Percentiles rank a stretch among this genome's conserved stretches.
Evolutionary conservation across 768 basidiomycete genomes (phyloP).

Genomic region (Xerocomellus amylosporus): DNA sequence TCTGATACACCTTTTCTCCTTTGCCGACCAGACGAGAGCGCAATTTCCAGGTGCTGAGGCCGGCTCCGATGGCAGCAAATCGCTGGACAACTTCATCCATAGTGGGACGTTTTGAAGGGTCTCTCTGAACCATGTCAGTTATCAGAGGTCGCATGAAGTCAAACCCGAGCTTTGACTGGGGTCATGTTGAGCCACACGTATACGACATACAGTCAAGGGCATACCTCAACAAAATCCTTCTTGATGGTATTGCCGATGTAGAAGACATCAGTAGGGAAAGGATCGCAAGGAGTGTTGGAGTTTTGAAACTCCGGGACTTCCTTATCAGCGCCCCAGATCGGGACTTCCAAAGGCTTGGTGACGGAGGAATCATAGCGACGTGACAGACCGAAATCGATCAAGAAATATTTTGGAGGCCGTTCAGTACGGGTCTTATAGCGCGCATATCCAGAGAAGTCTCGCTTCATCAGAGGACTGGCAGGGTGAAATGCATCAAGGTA

Average conservation of each 20-base stretch:
- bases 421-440: slow-evolving; percentile 10
- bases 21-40: slow-evolving; percentile 26
- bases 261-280: slow-evolving; percentile 45
- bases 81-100: slow-evolving; percentile 36
- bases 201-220: not conserved
- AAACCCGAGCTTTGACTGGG: slow-evolving; percentile 8
- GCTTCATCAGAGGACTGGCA: slow-evolving; percentile 1
- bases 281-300: slow-evolving; percentile 26
- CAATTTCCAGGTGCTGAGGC: slow-evolving; percentile 24
- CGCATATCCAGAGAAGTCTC: slow-evolving; percentile 21
- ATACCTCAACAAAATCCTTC: slow-evolving; percentile 32
- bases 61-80: slow-evolving; percentile 22
- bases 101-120: slow-evolving; percentile 37
- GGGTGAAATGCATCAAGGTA: slow-evolving; percentile 34
- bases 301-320: slow-evolving; percentile 38
- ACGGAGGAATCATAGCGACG: slow-evolving; percentile 27
- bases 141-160: slow-evolving; percentile 36
- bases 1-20: not conserved
- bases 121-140: slow-evolving; percentile 37
- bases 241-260: slow-evolving; percentile 40
- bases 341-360: slow-evolving; percentile 24
- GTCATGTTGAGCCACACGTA: not conserved
- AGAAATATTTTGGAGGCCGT: slow-evolving; percentile 20
- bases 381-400: slow-evolving; percentile 25
- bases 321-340: slow-evolving; percentile 41